These are phyloP conservation scores for Coemansia sp. DNA, from an alignment of 192 early-diverging fungal genomes.

Conservation along the genomic window DNA sequence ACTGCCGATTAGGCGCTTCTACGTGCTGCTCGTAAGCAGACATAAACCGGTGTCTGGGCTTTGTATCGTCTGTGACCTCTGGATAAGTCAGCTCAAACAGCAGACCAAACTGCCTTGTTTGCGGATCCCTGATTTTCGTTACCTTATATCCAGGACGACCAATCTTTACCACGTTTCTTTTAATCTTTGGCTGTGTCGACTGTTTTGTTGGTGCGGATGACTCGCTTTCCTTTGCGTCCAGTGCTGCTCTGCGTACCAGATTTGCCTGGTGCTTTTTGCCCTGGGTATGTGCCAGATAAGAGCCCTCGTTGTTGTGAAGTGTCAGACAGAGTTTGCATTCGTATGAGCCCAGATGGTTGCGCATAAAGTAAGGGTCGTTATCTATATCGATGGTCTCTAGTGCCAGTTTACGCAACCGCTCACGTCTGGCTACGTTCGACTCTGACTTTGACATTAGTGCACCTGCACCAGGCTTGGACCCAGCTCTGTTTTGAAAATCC, in stretches of 20 bases:
- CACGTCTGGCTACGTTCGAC: slow-evolving; percentile 87
- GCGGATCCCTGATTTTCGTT: slow-evolving; percentile 87
- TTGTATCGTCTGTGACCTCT: slow-evolving; percentile 79
- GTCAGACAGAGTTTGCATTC: slow-evolving; percentile 85
- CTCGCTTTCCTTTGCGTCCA: slow-evolving; percentile 73
- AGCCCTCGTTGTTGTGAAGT: slow-evolving; percentile 88
- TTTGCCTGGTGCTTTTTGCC: slow-evolving; percentile 99
- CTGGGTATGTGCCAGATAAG: slow-evolving; percentile 95
- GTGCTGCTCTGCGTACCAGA: slow-evolving; percentile 81
- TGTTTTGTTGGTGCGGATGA: slow-evolving; percentile 16
- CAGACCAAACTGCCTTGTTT: slow-evolving; percentile 82
- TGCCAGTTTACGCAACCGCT: slow-evolving; percentile 91
- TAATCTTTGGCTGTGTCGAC: slow-evolving; percentile 39
- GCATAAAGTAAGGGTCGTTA: slow-evolving; percentile 98
- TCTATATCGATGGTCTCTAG: slow-evolving; percentile 94
- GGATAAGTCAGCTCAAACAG: slow-evolving; percentile 95
- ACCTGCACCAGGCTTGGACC: slow-evolving; percentile 86
- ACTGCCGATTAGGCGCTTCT: slow-evolving; percentile 80
- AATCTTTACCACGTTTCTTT: slow-evolving; percentile 87
- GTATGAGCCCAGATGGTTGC: slow-evolving; percentile 80
- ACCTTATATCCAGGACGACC: slow-evolving; percentile 94
- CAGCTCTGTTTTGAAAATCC: slow-evolving; percentile 86
- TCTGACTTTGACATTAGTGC: slow-evolving; percentile 83
- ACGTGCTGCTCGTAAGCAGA: slow-evolving; percentile 91
- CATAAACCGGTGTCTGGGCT: slow-evolving; percentile 95